These are phyloP conservation scores for Globisporangium takayamanum DNA, from an alignment of 352 stramenopile species.

Conservation along the genomic window DNA sequence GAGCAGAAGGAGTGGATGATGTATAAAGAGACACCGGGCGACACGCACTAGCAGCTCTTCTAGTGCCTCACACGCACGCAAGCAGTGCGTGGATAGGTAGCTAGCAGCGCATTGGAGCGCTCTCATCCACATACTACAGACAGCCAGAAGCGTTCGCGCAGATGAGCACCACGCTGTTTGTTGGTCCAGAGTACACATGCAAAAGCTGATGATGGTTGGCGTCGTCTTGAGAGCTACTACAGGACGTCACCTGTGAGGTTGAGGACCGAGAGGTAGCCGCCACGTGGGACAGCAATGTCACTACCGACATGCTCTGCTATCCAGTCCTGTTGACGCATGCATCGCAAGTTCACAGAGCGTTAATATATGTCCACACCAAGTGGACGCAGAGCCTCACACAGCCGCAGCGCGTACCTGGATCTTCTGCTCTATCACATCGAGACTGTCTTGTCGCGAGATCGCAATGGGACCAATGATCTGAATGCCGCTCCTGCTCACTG, in stretches of 20 bases:
- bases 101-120: no score
- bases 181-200: no score
- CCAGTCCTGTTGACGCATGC: slow-evolving; percentile 22
- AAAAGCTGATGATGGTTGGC: neutral
- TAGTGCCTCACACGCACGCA: neutral
- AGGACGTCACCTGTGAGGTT: slow-evolving; percentile 33
- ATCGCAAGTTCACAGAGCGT: neutral
- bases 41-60: slow-evolving; percentile 4
- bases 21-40: slow-evolving; percentile 43
- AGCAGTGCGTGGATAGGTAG: neutral
- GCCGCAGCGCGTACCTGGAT: slow-evolving; percentile 28
- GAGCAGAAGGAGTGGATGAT: slow-evolving; percentile 73
- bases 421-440: slow-evolving; percentile 50
- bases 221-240: slow-evolving; percentile 13
- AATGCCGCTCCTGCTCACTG: slow-evolving; percentile 11
- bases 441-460: slow-evolving; percentile 43
- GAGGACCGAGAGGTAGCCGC: slow-evolving; percentile 47
- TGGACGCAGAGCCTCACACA: neutral
- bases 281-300: slow-evolving; percentile 21
- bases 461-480: slow-evolving; percentile 35
- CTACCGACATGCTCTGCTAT: slow-evolving; percentile 36
- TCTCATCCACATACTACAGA: no score
- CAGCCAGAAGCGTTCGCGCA: no score
- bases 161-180: neutral
- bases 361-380: no score